phyloP scores from a whole-genome alignment of 768 basidiomycete genomes.

The Trametes gibbosa region DNA sequence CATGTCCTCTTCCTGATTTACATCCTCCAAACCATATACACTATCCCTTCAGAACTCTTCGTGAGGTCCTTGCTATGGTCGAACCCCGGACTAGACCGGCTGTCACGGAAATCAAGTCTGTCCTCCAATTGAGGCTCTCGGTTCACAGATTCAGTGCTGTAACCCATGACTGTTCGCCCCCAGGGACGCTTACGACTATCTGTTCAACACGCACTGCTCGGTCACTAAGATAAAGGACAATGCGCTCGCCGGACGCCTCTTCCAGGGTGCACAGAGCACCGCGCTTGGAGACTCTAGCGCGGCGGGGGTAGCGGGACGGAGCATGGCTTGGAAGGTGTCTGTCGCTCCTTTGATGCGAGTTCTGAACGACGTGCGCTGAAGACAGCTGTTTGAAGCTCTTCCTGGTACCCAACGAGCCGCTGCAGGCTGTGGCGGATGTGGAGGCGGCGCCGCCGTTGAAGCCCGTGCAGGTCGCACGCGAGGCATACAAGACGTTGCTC shows the following conservation, averaged over 20 bases:
- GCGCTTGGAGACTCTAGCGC: conserved; percentile 28
- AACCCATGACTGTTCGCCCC: conserved; percentile 23
- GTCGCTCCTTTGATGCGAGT: conserved; percentile 11
- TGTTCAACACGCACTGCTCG: conserved; percentile 52
- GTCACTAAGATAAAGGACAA: conserved; percentile 68
- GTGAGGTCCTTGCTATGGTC: conserved; percentile 12
- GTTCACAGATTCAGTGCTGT: conserved; percentile 24
- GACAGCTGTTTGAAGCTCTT: conserved; percentile 50
- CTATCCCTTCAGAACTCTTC: neutral
- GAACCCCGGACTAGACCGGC: conserved; percentile 27
- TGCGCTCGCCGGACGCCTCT: conserved; percentile 58
- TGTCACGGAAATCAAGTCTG: conserved; percentile 34
- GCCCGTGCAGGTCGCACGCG: conserved; percentile 47
- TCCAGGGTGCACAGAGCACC: conserved; percentile 31
- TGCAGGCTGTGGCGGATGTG: conserved; percentile 47
- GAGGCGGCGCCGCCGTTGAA: conserved; percentile 28
- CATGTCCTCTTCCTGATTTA: neutral
- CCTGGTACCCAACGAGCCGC: conserved; percentile 61
- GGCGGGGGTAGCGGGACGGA: conserved; percentile 64
- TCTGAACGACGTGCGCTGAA: neutral
- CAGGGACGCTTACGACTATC: conserved; percentile 42
- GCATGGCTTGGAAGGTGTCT: conserved; percentile 81
- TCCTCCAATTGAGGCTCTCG: conserved; percentile 28
- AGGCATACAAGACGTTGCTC: conserved; percentile 55
- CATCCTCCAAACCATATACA: neutral